Conservation (phyloP, 441 rosid species). For the Manihot esculenta region DNA sequence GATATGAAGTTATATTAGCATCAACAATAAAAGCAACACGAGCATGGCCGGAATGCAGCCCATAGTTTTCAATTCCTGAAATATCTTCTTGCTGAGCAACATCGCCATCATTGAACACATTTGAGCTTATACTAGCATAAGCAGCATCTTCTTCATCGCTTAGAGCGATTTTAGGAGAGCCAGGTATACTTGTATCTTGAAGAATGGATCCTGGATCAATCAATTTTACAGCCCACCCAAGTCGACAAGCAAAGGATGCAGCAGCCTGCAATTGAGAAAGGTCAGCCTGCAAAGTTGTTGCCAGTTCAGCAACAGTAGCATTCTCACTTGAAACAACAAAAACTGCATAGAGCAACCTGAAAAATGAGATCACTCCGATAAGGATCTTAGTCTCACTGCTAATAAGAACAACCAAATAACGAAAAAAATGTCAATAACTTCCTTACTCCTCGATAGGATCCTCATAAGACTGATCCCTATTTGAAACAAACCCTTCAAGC, state of each 20-base stretch:
- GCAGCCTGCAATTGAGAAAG: constrained; percentile 95
- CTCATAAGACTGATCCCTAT: constrained; percentile 98
- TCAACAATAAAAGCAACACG: constrained; percentile 96
- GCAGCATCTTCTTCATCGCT: constrained; percentile 69
- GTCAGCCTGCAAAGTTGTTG: constrained; percentile 97
- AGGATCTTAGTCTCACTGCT: constrained; percentile 29
- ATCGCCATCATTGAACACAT: constrained; percentile 58
- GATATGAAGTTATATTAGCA: constrained; percentile 98
- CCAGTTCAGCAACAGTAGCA: constrained; percentile 96
- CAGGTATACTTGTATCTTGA: constrained; percentile 58
- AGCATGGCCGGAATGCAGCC: constrained; percentile 49
- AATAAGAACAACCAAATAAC: constrained; percentile 17
- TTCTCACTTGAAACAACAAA: constrained; percentile 98
- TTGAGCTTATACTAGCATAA: constrained; percentile 45
- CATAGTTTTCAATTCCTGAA: constrained; percentile 52
- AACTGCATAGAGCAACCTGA: constrained; percentile 94
- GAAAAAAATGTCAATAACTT: constrained; percentile 23
- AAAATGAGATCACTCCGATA: constrained; percentile 31
- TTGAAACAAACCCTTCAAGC: constrained; percentile 99
- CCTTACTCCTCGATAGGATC: constrained; percentile 99
- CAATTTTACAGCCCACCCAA: constrained; percentile 95
- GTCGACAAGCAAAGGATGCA: constrained; percentile 98
- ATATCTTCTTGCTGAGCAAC: constrained; percentile 55
- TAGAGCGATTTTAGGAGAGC: constrained; percentile 57
- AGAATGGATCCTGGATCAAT: constrained; percentile 89